A percentile compares a stretch with the other conserved stretches of the same genome.
Evolutionary conservation across 2,329 filamentous ascomycete species (phyloP).

Genomic region (Aspergillus oerlinghausenensis): DNA sequence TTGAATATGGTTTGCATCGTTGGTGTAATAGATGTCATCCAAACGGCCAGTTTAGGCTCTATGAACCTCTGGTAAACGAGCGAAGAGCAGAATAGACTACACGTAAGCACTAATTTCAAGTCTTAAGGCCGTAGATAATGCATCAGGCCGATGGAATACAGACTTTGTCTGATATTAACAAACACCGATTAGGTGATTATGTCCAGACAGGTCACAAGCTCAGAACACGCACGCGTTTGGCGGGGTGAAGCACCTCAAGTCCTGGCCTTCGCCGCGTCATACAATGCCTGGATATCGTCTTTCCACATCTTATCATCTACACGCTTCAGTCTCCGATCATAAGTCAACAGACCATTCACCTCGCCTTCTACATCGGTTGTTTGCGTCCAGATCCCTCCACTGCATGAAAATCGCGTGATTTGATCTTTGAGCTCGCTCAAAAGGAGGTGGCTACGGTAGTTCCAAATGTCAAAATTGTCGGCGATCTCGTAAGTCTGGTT

Average conservation of each 20-base stretch:
- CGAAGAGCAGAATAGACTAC: too few species aligned
- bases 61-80: neutral
- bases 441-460: slow-evolving; percentile 58
- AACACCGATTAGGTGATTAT: neutral
- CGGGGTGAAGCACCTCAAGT: neutral
- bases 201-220: neutral
- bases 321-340: slow-evolving; percentile 57
- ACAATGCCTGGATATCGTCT: slow-evolving; percentile 56
- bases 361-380: slow-evolving; percentile 72
- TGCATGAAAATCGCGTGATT: slow-evolving; percentile 56
- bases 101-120: neutral
- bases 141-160: too few species aligned
- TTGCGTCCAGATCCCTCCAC: slow-evolving; percentile 67
- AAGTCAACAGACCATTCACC: slow-evolving; percentile 67
- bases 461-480: slow-evolving; percentile 56
- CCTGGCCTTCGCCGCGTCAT: slow-evolving; percentile 46
- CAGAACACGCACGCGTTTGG: neutral
- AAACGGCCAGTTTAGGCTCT: neutral
- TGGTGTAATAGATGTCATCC: neutral
- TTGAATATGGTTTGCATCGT: too few species aligned
- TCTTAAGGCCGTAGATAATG: too few species aligned
- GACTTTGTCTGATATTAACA: neutral
- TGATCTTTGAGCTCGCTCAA: slow-evolving; percentile 47
- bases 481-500: slow-evolving; percentile 66
- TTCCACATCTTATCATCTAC: slow-evolving; percentile 57